Percentiles rank a stretch among this genome's conserved stretches.
Evolutionary conservation across 495 filamentous ascomycete species (phyloP).

Genomic region (Trichoderma parareesei): DNA sequence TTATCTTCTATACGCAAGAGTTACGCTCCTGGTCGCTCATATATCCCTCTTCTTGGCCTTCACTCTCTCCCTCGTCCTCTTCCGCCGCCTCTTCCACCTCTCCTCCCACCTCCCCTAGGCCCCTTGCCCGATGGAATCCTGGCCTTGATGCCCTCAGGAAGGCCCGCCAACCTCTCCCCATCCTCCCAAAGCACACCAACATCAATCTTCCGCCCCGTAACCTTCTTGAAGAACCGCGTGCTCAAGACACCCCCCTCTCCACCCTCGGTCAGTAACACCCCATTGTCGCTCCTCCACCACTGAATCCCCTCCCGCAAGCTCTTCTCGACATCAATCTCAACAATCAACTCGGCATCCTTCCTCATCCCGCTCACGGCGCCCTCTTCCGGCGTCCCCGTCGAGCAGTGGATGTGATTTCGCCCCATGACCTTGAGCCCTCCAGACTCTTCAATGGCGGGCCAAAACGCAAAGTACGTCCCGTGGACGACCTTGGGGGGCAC

Average conservation of each 20-base stretch:
- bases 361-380: slow-evolving; percentile 83
- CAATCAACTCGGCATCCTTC: slow-evolving; percentile 62
- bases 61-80: slow-evolving; percentile 14
- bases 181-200: slow-evolving; percentile 59
- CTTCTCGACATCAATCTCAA: slow-evolving; percentile 67
- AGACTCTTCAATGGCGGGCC: slow-evolving; percentile 58
- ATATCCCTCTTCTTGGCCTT: not conserved
- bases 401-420: slow-evolving; percentile 82
- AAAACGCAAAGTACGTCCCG: slow-evolving; percentile 74
- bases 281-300: slow-evolving; percentile 87
- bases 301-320: slow-evolving; percentile 55
- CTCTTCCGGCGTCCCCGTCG: slow-evolving; percentile 51
- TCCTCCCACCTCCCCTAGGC: slow-evolving; percentile 17
- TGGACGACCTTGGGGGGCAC: slow-evolving; percentile 67
- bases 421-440: slow-evolving; percentile 77
- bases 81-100: slow-evolving; percentile 16
- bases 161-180: slow-evolving; percentile 50
- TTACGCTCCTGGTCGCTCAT: not conserved
- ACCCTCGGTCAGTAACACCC: slow-evolving; percentile 53
- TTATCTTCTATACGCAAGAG: no score
- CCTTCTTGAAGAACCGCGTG: slow-evolving; percentile 39
- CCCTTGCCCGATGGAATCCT: slow-evolving; percentile 40
- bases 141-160: slow-evolving; percentile 37
- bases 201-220: slow-evolving; percentile 49
- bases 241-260: slow-evolving; percentile 36